Conservation (phyloP, 352 stramenopile species). For the Globisporangium heterothallicum region DNA sequence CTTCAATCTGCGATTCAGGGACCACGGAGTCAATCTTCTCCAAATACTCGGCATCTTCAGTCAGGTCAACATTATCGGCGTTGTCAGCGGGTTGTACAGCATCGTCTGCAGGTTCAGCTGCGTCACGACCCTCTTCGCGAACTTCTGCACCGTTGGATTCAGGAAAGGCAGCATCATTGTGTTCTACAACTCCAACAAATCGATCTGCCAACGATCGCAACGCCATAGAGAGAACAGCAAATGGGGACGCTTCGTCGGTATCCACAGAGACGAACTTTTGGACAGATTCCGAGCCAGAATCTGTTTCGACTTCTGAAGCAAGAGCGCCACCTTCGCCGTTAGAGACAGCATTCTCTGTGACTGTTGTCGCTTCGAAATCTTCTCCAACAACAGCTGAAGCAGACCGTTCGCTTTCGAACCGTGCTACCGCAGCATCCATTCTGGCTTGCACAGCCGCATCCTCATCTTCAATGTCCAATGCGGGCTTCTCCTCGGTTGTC, state of each 20-base stretch:
- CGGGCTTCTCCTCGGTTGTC: background rate
- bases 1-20: background rate
- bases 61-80: background rate
- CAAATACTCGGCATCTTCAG: background rate
- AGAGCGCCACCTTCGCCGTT: background rate
- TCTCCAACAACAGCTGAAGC: background rate
- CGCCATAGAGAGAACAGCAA: slow-evolving; percentile 15
- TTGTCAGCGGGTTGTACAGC: background rate
- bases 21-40: background rate
- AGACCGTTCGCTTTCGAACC: background rate
- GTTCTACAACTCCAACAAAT: slow-evolving; percentile 8
- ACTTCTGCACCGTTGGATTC: background rate
- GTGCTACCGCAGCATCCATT: background rate
- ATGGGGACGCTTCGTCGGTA: background rate
- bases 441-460: background rate
- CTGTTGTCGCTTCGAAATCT: background rate
- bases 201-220: slow-evolving; percentile 10
- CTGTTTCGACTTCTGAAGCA: background rate
- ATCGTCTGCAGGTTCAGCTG: background rate
- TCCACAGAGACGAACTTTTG: background rate
- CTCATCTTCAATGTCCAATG: background rate
- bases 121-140: background rate
- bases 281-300: background rate
- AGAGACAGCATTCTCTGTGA: background rate
- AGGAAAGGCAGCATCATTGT: background rate